Conservation (phyloP, 345 rosid species). For the Eucalyptus erythrocorys region DNA sequence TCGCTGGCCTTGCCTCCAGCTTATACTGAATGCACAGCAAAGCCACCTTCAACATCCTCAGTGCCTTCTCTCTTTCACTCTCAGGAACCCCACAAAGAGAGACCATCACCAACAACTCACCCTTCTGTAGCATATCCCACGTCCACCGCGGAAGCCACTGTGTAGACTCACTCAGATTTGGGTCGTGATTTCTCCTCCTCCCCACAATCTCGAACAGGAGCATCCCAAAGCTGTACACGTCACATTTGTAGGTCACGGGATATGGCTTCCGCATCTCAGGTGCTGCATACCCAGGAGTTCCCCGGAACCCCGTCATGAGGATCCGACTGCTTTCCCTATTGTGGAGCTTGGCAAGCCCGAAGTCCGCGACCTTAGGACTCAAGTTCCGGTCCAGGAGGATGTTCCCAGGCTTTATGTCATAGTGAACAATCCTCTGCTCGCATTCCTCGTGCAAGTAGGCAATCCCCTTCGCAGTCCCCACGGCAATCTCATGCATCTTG, state of each 20-base stretch:
- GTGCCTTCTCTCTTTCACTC: not conserved
- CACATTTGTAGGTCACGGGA: not conserved
- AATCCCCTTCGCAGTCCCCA: slow-evolving; percentile 2
- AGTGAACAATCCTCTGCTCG: slow-evolving; percentile 2
- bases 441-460: slow-evolving; percentile 13
- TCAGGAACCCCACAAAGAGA: not conserved
- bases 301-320: not conserved
- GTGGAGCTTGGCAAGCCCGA: slow-evolving; percentile 7
- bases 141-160: not conserved
- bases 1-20: not conserved
- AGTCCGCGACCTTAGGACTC: slow-evolving; percentile 7
- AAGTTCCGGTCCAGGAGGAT: slow-evolving; percentile 1
- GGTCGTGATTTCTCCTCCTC: not conserved
- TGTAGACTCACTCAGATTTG: not conserved
- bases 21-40: not conserved
- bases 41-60: not conserved
- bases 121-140: not conserved
- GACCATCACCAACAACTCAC: not conserved
- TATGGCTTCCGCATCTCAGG: not conserved
- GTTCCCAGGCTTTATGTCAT: slow-evolving; percentile 18
- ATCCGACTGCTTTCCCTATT: not conserved
- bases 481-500: not conserved
- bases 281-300: not conserved
- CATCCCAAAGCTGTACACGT: slow-evolving; percentile 15
- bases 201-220: slow-evolving; percentile 1